These are phyloP conservation scores for Geosmithia putterillii DNA, from an alignment of 2,329 filamentous ascomycete genomes.

Conservation along the genomic window DNA sequence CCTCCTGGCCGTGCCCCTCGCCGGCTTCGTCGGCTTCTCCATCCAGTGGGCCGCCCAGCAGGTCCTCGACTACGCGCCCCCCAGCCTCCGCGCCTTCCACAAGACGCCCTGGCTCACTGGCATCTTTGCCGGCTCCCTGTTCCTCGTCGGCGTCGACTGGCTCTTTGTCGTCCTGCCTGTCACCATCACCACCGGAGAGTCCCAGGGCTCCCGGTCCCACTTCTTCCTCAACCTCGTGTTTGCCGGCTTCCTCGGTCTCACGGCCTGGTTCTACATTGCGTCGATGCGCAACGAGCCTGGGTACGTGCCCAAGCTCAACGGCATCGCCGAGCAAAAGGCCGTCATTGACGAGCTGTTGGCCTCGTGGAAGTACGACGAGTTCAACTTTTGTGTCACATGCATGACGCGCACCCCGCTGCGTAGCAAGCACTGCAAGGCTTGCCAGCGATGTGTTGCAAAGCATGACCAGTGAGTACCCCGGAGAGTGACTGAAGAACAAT, in stretches of 20 bases:
- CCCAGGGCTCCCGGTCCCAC: constrained; percentile 24
- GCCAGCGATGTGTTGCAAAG: constrained; percentile 85
- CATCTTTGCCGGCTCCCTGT: constrained; percentile 80
- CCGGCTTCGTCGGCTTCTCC: constrained; percentile 51
- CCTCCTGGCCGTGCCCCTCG: constrained; percentile 63
- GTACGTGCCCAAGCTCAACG: constrained; percentile 81
- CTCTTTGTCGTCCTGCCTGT: constrained; percentile 55
- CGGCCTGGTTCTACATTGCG: constrained; percentile 74
- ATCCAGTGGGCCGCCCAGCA: constrained; percentile 70
- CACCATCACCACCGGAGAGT: constrained; percentile 12
- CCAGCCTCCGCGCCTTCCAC: constrained; percentile 81
- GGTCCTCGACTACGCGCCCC: constrained; percentile 68
- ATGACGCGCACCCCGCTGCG: constrained; percentile 88
- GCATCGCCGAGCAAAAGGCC: constrained; percentile 79
- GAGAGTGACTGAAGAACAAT: neutral
- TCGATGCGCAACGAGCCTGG: constrained; percentile 86
- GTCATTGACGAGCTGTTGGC: constrained; percentile 79
- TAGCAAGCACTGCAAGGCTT: constrained; percentile 91
- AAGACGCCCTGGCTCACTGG: constrained; percentile 92
- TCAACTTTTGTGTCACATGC: constrained; percentile 86
- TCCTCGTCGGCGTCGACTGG: constrained; percentile 70
- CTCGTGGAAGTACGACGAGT: constrained; percentile 82
- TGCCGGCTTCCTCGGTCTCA: constrained; percentile 48
- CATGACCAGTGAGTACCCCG: constrained; percentile 72
- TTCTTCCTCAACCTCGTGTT: constrained; percentile 75